Conservation (phyloP, 805 yeast species). For the Candida khao-thaluensis region DNA sequence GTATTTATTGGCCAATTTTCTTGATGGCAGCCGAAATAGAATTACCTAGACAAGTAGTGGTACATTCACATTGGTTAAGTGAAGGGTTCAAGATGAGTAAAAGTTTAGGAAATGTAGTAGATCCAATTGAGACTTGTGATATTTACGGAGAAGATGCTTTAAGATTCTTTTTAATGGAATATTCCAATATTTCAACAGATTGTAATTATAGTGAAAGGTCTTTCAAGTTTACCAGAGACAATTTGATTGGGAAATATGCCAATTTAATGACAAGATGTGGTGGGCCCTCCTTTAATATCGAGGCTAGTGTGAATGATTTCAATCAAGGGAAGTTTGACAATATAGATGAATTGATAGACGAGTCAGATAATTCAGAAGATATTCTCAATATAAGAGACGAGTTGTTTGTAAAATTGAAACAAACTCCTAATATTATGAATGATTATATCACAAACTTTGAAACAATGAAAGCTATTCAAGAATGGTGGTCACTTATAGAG, state of each 20-base stretch:
- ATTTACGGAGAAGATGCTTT: constrained; percentile 71
- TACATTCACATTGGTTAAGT: constrained; percentile 93
- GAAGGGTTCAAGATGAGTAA: constrained; percentile 93
- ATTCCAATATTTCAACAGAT: constrained; percentile 73
- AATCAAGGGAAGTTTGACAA: constrained; percentile 20
- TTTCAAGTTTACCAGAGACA: constrained; percentile 53
- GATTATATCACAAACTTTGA: constrained; percentile 46
- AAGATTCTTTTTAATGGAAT: constrained; percentile 72
- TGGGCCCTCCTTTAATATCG: constrained; percentile 63
- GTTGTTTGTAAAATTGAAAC: constrained; percentile 33
- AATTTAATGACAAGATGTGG: constrained; percentile 75
- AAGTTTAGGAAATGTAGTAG: constrained; percentile 89
- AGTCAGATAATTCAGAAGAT: background rate
- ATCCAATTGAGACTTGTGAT: constrained; percentile 67
- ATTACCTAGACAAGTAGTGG: constrained; percentile 71
- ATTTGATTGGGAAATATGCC: constrained; percentile 78
- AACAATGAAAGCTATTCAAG: constrained; percentile 53
- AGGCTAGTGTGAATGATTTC: constrained; percentile 38
- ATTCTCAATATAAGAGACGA: constrained; percentile 9
- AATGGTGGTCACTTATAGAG: constrained; percentile 59
- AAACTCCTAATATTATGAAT: constrained; percentile 40
- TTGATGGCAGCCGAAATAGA: constrained; percentile 76
- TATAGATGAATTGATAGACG: constrained; percentile 18
- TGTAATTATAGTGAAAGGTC: constrained; percentile 70
- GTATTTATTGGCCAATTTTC: constrained; percentile 92